Evolutionary conservation across 345 rosid species (phyloP), one percentile per base, ranked within the genome.

Genomic region (Moringa oleifera): DNA sequence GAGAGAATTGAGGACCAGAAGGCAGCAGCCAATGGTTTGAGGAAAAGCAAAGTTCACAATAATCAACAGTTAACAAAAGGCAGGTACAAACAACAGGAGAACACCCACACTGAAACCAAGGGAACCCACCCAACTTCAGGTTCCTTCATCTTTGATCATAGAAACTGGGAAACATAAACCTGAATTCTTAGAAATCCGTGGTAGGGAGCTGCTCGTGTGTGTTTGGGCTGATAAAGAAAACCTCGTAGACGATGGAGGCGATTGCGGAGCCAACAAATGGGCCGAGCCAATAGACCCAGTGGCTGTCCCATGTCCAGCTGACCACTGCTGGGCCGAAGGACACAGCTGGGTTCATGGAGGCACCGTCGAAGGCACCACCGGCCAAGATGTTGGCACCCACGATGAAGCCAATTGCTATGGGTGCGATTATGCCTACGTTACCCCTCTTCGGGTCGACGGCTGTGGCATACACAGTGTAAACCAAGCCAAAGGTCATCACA

Each of bases 271-370:
- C 98, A 7, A 85, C 6, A 55, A 89, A 77, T 1, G 96, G 96
- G 37, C 98, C 98, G 7, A 82, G 79, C 96, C 98, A 92, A 81
- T 89, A 92, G 61, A 89, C 88, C 96, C 98, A 87, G 74, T 92
- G 96, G 73, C 73, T 78, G 20, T 78, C 75, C 98, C 98, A 89
- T n/a, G 83, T 77, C 98, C 95, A 85, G 85, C 96, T 87, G 57
- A 89, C 96, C 55, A 92, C 85, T 0, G 98, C 98, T 0, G 98
- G 98, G 19, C 98, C 98, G 54, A 89, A 92, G 4, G 95, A 82
- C 24, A 92, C 96, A 0, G 98, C 98, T 0, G 96, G 98, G 81
- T 92, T 92, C 96, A 89, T 92, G 3, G 98, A 84, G 4, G 93
- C 98, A 19, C 96, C 96, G 11, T 85, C 93, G 15, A 92, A 92